Conservation (phyloP, 148 eudicot genomes). For the Selenicereus undatus region DNA sequence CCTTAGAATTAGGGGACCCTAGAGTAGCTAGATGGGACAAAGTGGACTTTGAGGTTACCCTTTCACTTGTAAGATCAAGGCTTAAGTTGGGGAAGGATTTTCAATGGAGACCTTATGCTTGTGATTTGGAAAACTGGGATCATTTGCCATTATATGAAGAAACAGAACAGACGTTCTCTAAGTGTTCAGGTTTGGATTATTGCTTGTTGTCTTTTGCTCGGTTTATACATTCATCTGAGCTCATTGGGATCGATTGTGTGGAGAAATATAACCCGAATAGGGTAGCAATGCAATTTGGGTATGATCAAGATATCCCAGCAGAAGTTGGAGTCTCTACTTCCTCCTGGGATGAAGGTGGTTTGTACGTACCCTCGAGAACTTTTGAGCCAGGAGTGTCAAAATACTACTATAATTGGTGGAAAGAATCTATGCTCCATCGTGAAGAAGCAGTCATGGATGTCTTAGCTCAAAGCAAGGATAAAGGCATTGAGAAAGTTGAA, state of each 20-base stretch:
- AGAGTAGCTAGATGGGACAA: slow-evolving; percentile 39
- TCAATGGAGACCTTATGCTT: slow-evolving; percentile 40
- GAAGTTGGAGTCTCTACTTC: slow-evolving; percentile 5
- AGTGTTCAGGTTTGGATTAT: slow-evolving; percentile 20
- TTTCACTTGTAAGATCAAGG: slow-evolving; percentile 19
- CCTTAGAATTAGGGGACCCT: slow-evolving; percentile 31
- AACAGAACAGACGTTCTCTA: slow-evolving; percentile 15
- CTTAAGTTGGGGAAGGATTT: slow-evolving; percentile 22
- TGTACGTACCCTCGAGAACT: slow-evolving; percentile 30
- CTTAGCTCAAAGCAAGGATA: too few species aligned
- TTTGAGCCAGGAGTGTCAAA: slow-evolving; percentile 30
- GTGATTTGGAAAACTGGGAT: slow-evolving; percentile 33
- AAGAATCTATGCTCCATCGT: slow-evolving; percentile 16
- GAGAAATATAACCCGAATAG: slow-evolving; percentile 42
- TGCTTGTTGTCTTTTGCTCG: slow-evolving; percentile 28
- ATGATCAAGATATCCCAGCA: slow-evolving; percentile 40
- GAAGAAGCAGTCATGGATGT: slow-evolving; percentile 2
- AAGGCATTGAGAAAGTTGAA: too few species aligned
- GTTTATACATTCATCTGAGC: slow-evolving; percentile 27
- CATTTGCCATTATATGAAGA: slow-evolving; percentile 26
- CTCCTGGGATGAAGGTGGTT: slow-evolving; percentile 11
- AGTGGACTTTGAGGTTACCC: slow-evolving; percentile 16
- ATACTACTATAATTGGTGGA: slow-evolving; percentile 40
- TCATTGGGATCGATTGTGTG: slow-evolving; percentile 26
- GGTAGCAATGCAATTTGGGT: slow-evolving; percentile 47